Evolutionary conservation across 2,329 filamentous ascomycete species (phyloP), one percentile per base, ranked within the genome.

Genomic region (Aquanectria penicillioides): DNA sequence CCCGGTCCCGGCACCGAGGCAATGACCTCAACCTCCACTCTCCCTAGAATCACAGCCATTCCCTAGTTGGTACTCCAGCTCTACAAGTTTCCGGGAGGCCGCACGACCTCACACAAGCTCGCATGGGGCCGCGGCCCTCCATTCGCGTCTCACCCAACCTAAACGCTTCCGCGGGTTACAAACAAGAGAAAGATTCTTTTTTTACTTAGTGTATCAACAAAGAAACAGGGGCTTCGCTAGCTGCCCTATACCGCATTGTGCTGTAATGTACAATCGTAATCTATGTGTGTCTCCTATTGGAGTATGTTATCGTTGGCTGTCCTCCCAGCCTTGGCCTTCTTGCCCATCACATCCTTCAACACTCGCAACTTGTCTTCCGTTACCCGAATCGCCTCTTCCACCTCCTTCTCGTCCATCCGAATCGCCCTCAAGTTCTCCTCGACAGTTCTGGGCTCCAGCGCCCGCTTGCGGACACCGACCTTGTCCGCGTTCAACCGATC

Each of bases 331-430:
- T 61, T 69, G 25, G 40, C 28, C 58, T 68, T 84, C 72, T 83
- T 87, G 71, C 82, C 83, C 62, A 86, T 84, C 25, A 92, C 90
- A 36, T 85, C 83, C 75, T 94, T 94, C 62, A 99, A 77, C 36
- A 90, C 86, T 53, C 85, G 83, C 26, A 99, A 78, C 70, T 92
- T 90, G 79, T 97, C 90, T 73, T 97, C 92, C 3, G 94, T 97
- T 25, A 97, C 86, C 51, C 86, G 81, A 59, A 97, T 94, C 17
- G 93, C 91, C 78, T 96, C 87, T 63, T 88, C 86, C 58, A 97
- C 84, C 72, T 95, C 89, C 28, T 86, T 81, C 67, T 91, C 86
- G 41, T 87, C 86, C 85, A 94, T 91, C 43, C 80, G 80, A 64
- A 85, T 82, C 57, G 85, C 80, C 9, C 80, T 78, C 43, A 88